Evolutionary conservation across 495 filamentous ascomycete genomes (phyloP).

Genomic region (Immersiella caudata): DNA sequence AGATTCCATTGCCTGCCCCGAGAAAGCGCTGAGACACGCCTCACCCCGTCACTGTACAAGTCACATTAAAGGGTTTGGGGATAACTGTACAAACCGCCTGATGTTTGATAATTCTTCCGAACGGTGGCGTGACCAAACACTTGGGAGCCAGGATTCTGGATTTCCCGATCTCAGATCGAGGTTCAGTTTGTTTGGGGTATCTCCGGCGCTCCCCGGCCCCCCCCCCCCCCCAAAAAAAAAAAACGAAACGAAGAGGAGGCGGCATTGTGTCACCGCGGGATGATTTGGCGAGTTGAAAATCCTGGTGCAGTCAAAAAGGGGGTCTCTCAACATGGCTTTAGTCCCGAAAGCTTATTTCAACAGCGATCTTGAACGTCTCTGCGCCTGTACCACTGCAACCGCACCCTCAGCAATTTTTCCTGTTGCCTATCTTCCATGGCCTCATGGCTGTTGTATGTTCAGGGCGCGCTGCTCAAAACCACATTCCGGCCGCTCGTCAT

Average conservation of each 20-base stretch:
- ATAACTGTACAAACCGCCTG: background rate
- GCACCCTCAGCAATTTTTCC: background rate
- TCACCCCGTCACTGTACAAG: background rate
- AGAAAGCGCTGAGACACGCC: background rate
- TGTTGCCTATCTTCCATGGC: background rate
- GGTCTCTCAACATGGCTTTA: background rate
- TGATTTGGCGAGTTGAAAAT: background rate
- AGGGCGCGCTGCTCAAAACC: background rate
- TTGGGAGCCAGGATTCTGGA: background rate
- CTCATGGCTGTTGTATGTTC: background rate
- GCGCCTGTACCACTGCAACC: background rate
- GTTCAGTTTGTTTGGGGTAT: background rate
- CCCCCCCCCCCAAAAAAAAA: too few relatives aligned
- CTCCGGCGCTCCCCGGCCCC: background rate
- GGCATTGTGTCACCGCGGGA: background rate
- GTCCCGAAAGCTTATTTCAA: background rate
- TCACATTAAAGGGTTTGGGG: background rate
- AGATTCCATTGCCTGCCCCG: background rate
- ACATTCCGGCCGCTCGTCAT: background rate
- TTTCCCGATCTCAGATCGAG: background rate
- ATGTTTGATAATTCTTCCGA: constrained; percentile 1
- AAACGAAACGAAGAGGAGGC: background rate
- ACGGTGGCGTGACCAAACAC: background rate
- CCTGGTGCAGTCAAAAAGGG: background rate
- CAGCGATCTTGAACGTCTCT: background rate